Evolutionary conservation across 148 eudicot species (phyloP).

Genomic region (Camellia japonica): DNA sequence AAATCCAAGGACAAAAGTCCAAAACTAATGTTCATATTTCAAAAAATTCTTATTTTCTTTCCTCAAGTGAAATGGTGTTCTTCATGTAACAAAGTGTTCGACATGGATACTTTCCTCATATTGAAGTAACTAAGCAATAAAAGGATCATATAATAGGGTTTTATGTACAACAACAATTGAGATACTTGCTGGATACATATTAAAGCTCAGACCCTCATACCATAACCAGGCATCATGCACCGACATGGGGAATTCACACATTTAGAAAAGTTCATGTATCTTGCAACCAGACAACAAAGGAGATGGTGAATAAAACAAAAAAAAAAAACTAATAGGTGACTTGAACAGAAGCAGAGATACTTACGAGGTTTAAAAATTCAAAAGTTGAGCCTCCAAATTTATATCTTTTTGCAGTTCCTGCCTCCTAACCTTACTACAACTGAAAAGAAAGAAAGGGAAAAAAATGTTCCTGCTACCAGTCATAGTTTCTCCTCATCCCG

Average conservation of each 20-base stretch:
- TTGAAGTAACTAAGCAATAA: not conserved
- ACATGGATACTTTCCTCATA: not conserved
- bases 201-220: conserved; percentile 5
- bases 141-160: not conserved
- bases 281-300: not conserved
- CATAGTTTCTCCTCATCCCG: conserved; percentile 44
- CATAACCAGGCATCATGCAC: not conserved
- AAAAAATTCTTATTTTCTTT: not conserved
- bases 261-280: not conserved
- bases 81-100: not conserved
- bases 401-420: not conserved
- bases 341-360: not conserved
- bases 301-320: not conserved
- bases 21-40: not conserved
- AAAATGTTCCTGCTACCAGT: conserved; percentile 34
- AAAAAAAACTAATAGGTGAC: not conserved
- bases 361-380: not conserved
- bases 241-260: not conserved
- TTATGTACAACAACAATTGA: not conserved
- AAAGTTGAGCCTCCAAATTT: not conserved
- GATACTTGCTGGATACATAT: not conserved
- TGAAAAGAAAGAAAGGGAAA: not conserved
- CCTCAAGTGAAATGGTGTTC: not conserved
- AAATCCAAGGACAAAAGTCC: not conserved
- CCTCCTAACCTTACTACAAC: not conserved